These are phyloP conservation scores for Fusarium agapanthi DNA, from an alignment of 2,329 filamentous ascomycete species.

Conservation along the genomic window DNA sequence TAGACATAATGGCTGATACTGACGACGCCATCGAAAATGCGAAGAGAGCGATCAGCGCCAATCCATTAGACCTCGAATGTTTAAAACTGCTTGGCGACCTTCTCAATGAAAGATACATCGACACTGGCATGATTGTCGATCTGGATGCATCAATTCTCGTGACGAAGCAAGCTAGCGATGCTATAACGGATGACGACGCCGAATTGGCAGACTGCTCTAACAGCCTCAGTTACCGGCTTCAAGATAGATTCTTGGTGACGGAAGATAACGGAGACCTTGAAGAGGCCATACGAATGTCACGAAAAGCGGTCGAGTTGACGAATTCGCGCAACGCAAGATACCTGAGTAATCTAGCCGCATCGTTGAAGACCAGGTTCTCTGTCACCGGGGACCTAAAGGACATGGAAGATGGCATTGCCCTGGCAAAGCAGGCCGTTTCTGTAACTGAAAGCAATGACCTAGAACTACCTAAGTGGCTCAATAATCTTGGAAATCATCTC, in stretches of 20 bases:
- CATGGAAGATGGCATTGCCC: background rate
- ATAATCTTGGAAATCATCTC: background rate
- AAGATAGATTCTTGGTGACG: background rate
- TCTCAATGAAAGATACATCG: background rate
- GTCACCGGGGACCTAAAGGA: background rate
- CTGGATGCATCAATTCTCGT: background rate
- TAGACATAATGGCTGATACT: background rate
- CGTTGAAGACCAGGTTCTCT: background rate
- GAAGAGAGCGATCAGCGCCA: background rate
- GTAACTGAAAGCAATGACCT: background rate
- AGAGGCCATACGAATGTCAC: background rate
- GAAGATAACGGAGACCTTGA: background rate
- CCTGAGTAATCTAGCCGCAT: background rate
- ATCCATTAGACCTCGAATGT: fast-evolving
- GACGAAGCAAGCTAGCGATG: background rate
- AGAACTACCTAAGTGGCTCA: background rate
- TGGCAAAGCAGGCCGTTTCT: background rate
- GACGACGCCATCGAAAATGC: background rate
- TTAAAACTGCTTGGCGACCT: background rate
- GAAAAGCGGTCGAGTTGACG: background rate
- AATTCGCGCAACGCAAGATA: background rate
- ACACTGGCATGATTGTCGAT: background rate
- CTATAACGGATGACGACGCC: background rate
- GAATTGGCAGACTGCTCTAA: background rate
- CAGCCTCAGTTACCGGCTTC: background rate